Base-by-base conservation (phyloP, 345 rosid genomes). In the Brassica juncea region DNA sequence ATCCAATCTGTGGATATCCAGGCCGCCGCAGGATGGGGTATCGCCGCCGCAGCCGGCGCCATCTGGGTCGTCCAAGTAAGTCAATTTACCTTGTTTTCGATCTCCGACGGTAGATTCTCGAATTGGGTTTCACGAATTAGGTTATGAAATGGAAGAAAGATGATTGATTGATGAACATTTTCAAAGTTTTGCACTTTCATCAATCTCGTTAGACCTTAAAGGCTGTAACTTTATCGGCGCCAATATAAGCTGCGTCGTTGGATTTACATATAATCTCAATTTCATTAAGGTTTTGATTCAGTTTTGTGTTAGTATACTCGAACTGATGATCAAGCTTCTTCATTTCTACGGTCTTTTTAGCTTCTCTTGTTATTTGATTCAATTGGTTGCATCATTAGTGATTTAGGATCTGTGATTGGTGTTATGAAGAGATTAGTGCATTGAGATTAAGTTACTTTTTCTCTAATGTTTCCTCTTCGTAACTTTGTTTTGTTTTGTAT, bases 21-120 rank as follows among this genome's bases (percentile, higher is more conserved):
- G 71, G 89, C 98, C 65, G 94, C 89, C 73, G 95, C 85, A 75
- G 73, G 81, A 32, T 92, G 98, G 99, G 99, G 98, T 21, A 77
- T 90, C 81, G 97, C 92, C 58, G 97, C 95, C 82, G 79, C 75
- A 68, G 74, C 93, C 61, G 81, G 88, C 1, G 99, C 92, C 49
- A 81, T 94, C 74, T 94, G 84, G 84, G 31, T 94, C 80, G 62
- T 88, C 77, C 99, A 94, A 89, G 99, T 94, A 68, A 54, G 35
- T 4, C 66, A 25, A 52, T 70, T n/a, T n/a, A n/a, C n/a, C n/a
- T n/a, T n/a, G n/a, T n/a, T n/a, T 37, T 47, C 71, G 12, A 39
- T 57, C 69, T 75, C 60, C 5, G 39, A 30, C 30, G 30, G 7
- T 79, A 42, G 63, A 15, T 39, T 49, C 63, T 35, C 5, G 21